Percentiles rank a stretch among this genome's conserved stretches.
phyloP scores from a whole-genome alignment of 2,329 filamentous ascomycete genomes.

The Gyromitra esculenta region DNA sequence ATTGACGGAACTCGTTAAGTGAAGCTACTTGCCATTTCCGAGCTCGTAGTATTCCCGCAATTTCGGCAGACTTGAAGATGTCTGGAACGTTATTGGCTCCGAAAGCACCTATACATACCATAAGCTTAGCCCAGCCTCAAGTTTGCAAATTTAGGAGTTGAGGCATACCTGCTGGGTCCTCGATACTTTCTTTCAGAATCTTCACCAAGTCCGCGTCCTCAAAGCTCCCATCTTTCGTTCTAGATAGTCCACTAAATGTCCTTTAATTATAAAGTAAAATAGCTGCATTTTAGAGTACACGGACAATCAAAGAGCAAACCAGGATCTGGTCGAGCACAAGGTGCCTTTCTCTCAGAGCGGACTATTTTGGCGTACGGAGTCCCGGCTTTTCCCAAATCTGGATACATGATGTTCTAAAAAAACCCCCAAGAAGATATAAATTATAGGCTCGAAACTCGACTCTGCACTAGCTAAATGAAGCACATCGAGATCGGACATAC shows the following conservation, averaged over 20 bases:
- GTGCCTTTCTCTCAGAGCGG: slow-evolving; percentile 67
- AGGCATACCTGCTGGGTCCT: slow-evolving; percentile 69
- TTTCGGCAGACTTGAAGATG: slow-evolving; percentile 77
- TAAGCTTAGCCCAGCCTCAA: background rate
- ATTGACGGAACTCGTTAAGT: slow-evolving; percentile 84
- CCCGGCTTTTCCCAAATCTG: slow-evolving; percentile 73
- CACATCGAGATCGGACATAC: slow-evolving; percentile 13
- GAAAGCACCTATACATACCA: slow-evolving; percentile 64
- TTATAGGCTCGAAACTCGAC: slow-evolving; percentile 57
- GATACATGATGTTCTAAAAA: slow-evolving; percentile 70
- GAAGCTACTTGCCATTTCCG: slow-evolving; percentile 79
- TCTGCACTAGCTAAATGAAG: slow-evolving; percentile 59
- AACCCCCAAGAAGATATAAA: no score
- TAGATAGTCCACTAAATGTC: slow-evolving; percentile 72
- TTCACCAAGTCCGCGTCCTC: slow-evolving; percentile 78
- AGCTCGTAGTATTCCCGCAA: slow-evolving; percentile 80
- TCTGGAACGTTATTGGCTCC: slow-evolving; percentile 78
- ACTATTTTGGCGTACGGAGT: slow-evolving; percentile 74
- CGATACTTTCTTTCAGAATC: slow-evolving; percentile 73
- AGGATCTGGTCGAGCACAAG: slow-evolving; percentile 74
- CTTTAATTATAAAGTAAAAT: slow-evolving; percentile 64
- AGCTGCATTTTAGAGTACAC: background rate
- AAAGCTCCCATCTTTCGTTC: slow-evolving; percentile 72
- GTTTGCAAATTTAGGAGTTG: no score
- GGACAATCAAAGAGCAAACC: slow-evolving; percentile 68